A percentile compares a stretch with the other conserved stretches of the same genome.
Evolutionary conservation across 2,329 filamentous ascomycete genomes (phyloP).

Genomic region (Pseudogymnoascus sp.): DNA sequence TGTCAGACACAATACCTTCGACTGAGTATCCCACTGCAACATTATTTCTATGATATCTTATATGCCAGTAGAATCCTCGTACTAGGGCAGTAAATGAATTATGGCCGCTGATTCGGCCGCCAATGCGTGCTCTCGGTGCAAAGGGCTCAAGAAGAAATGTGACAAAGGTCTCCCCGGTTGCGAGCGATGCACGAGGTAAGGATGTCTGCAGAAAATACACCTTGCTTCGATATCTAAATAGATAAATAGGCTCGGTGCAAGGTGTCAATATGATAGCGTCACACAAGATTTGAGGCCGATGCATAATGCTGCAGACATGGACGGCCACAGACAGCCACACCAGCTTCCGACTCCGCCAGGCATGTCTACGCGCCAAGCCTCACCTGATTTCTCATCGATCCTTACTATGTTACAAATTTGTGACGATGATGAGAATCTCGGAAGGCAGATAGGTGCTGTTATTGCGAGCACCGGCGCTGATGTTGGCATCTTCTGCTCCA

Average conservation of each 20-base stretch:
- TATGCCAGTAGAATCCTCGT: neutral
- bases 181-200: slow-evolving; percentile 13
- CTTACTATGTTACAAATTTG: neutral
- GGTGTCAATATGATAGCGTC: slow-evolving; percentile 5
- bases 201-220: neutral
- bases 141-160: slow-evolving; percentile 16
- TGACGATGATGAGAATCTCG: slow-evolving; percentile 5
- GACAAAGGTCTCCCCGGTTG: slow-evolving; percentile 15
- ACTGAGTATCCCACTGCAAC: neutral
- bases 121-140: slow-evolving; percentile 14
- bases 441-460: slow-evolving; percentile 1
- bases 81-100: neutral
- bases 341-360: neutral
- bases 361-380: neutral
- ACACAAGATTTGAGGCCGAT: neutral
- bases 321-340: neutral
- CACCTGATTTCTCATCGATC: neutral
- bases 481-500: slow-evolving; percentile 3
- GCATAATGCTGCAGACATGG: neutral
- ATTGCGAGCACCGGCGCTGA: slow-evolving; percentile 1
- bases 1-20: neutral
- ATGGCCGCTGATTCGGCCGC: neutral
- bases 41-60: neutral
- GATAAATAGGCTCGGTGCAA: slow-evolving; percentile 3
- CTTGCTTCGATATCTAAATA: slow-evolving; percentile 6